These are phyloP conservation scores for Spencermartinsiella europaea DNA, from an alignment of 805 yeast species.

Conservation along the genomic window DNA sequence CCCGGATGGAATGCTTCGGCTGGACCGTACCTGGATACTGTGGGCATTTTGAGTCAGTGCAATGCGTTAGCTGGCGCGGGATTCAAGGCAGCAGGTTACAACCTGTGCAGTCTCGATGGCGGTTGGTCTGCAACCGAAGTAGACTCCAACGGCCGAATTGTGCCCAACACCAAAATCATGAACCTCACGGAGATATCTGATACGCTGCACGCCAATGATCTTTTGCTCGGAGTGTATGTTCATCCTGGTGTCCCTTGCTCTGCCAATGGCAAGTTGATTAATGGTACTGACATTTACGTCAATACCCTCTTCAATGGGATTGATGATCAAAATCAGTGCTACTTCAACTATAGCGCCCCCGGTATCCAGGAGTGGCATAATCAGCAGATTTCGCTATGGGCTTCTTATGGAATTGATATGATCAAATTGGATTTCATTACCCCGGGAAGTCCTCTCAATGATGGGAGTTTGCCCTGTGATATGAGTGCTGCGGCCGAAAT, in stretches of 20 bases:
- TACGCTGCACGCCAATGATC: conserved; percentile 7
- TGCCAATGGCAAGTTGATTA: conserved; percentile 6
- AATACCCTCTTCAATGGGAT: conserved; percentile 6
- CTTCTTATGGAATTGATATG: conserved; percentile 12
- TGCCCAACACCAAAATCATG: conserved; percentile 5
- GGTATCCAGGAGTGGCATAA: conserved; percentile 17
- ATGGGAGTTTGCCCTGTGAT: conserved; percentile 11
- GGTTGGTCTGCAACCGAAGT: conserved; percentile 11
- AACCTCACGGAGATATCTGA: conserved; percentile 9
- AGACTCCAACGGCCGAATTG: conserved; percentile 7
- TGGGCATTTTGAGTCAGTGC: conserved; percentile 8
- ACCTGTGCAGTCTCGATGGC: conserved; percentile 10
- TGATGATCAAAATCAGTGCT: conserved; percentile 9
- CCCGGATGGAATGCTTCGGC: conserved; percentile 7
- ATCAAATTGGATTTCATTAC: conserved; percentile 15
- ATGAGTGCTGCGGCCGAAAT: conserved; percentile 9
- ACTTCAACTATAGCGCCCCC: conserved; percentile 11
- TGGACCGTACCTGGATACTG: conserved; percentile 4
- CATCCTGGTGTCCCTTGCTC: conserved; percentile 11
- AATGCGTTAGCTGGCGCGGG: conserved; percentile 4
- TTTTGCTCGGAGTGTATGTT: conserved; percentile 13
- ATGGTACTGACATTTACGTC: conserved; percentile 6
- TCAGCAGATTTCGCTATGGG: conserved; percentile 6
- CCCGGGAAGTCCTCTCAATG: conserved; percentile 14
- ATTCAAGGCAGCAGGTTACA: conserved; percentile 6